Conservation (phyloP, 495 filamentous ascomycete genomes). For the Lepidopterella palustris region DNA sequence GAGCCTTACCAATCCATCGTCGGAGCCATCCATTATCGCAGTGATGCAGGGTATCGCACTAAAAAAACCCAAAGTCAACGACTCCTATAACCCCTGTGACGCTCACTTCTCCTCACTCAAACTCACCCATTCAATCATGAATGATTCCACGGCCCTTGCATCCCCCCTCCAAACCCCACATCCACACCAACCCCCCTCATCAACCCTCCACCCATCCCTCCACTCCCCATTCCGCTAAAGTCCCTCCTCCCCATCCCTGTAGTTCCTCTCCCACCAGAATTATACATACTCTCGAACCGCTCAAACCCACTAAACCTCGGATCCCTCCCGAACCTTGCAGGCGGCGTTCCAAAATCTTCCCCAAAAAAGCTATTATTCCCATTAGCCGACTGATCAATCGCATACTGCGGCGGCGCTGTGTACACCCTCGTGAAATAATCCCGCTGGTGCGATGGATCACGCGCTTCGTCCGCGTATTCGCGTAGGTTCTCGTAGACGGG, state of each 20-base stretch:
- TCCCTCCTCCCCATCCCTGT: neutral
- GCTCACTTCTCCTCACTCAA: neutral
- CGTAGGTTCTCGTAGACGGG: conserved; percentile 17
- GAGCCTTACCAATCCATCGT: too few relatives aligned
- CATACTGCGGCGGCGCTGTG: conserved; percentile 15
- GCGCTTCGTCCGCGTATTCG: conserved; percentile 14
- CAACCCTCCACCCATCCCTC: neutral
- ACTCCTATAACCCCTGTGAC: too few relatives aligned
- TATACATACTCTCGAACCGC: too few relatives aligned
- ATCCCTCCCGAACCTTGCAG: conserved; percentile 25
- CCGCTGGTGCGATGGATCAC: neutral
- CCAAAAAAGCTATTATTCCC: conserved; percentile 30
- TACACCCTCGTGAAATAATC: conserved; percentile 12
- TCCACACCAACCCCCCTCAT: neutral
- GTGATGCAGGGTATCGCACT: too few relatives aligned
- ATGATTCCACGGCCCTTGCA: too few relatives aligned
- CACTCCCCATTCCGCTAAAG: neutral
- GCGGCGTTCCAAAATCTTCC: conserved; percentile 26
- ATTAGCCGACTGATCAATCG: conserved; percentile 18
- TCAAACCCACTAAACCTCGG: conserved; percentile 17
- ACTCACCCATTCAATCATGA: neutral
- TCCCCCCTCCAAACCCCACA: neutral
- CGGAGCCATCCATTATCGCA: too few relatives aligned
- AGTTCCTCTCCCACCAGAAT: too few relatives aligned
- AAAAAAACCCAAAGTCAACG: too few relatives aligned